Conservation (phyloP, 1,139 yeast species). For the Blastobotrys proliferans region DNA sequence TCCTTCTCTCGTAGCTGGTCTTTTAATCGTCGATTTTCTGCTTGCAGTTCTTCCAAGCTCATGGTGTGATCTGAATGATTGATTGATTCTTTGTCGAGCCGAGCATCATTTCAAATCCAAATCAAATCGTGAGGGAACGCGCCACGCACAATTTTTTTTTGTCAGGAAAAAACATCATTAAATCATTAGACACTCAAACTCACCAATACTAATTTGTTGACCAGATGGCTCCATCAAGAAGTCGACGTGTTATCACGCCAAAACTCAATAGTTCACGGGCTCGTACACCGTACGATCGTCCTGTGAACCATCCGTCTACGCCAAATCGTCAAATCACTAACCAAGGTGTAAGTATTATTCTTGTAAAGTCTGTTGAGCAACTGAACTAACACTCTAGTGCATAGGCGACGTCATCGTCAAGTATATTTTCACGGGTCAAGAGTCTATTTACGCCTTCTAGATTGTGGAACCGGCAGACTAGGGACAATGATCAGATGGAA, state of each 20-base stretch:
- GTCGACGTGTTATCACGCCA: constrained; percentile 16
- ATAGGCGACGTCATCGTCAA: constrained; percentile 1
- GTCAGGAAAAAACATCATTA: neutral
- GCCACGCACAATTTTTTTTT: neutral
- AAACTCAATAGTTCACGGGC: constrained; percentile 17
- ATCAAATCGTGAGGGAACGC: neutral
- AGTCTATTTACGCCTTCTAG: constrained; percentile 22
- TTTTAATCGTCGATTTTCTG: constrained; percentile 5
- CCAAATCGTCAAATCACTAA: constrained; percentile 6
- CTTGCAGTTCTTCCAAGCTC: constrained; percentile 3
- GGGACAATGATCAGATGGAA: constrained; percentile 1
- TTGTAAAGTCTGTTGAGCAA: neutral
- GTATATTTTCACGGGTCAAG: constrained; percentile 22
- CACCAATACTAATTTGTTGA: constrained; percentile 4
- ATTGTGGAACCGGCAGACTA: constrained; percentile 10
- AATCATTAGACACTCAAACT: neutral
- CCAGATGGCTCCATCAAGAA: constrained; percentile 16
- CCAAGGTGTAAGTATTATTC: neutral
- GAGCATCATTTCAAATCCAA: neutral
- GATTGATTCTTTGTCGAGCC: neutral
- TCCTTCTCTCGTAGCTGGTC: constrained; percentile 6
- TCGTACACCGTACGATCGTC: constrained; percentile 23
- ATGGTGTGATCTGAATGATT: neutral
- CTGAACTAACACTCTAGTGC: neutral
- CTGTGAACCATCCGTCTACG: constrained; percentile 10